Percentiles rank a stretch among this genome's conserved stretches.
Evolutionary conservation across 2,329 filamentous ascomycete genomes (phyloP).

Genomic region (Sodiomyces alkalinus): DNA sequence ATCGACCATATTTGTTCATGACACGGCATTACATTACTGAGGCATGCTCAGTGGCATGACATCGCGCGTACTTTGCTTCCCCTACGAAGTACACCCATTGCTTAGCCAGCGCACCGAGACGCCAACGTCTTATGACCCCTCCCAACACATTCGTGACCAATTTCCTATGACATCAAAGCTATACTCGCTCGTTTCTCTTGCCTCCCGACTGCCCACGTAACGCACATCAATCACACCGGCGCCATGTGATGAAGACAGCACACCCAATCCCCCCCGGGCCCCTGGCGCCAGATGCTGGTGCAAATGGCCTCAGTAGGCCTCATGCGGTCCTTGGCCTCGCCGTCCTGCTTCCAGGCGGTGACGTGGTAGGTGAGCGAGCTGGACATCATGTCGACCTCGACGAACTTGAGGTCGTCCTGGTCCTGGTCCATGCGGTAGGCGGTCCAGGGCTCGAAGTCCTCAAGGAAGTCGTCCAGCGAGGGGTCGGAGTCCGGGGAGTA

Average conservation of each 20-base stretch:
- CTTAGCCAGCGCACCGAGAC: too few relatives aligned
- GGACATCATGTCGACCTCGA: slow-evolving; percentile 22
- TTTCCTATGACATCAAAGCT: not conserved
- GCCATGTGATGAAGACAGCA: slow-evolving; percentile 19
- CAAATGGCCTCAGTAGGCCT: slow-evolving; percentile 18
- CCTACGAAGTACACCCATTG: too few relatives aligned
- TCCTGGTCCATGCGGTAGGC: slow-evolving; percentile 20
- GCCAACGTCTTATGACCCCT: too few relatives aligned
- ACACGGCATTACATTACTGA: too few relatives aligned
- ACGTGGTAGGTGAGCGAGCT: slow-evolving; percentile 16
- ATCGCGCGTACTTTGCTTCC: not conserved
- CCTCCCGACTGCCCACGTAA: not conserved
- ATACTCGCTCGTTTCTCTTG: not conserved
- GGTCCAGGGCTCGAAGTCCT: slow-evolving; percentile 19
- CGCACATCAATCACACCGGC: not conserved
- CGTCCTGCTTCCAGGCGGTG: slow-evolving; percentile 15
- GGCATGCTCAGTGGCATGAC: not conserved
- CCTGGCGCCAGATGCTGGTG: slow-evolving; percentile 18
- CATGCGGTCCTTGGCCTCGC: slow-evolving; percentile 13
- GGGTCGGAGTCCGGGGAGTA: slow-evolving; percentile 17
- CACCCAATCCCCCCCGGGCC: slow-evolving; percentile 18
- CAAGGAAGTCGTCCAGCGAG: slow-evolving; percentile 16
- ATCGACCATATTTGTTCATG: too few relatives aligned
- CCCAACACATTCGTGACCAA: too few relatives aligned
- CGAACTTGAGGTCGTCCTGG: slow-evolving; percentile 20